These are phyloP conservation scores for Populus pruinosa DNA, from an alignment of 345 rosid species.

Conservation along the genomic window DNA sequence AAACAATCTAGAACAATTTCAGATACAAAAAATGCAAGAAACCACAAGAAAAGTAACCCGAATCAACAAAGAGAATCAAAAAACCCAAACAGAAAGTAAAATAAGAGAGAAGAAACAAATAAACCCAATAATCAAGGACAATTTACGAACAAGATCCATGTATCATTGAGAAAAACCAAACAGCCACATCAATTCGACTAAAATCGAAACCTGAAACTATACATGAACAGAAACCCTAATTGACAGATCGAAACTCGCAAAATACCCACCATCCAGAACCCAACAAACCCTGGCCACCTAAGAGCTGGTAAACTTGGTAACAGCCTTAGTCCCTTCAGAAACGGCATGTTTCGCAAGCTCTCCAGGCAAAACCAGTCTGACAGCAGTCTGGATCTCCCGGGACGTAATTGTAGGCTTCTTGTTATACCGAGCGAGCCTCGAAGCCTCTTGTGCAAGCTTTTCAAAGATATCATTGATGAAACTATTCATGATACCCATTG, in stretches of 20 bases:
- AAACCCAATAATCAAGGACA: not conserved
- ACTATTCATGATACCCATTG: conserved; percentile 29
- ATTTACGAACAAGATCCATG: too few species aligned
- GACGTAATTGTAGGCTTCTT: conserved; percentile 29
- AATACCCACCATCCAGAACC: not conserved
- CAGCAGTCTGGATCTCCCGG: conserved; percentile 29
- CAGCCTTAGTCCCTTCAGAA: conserved; percentile 26
- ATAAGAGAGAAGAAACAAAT: not conserved
- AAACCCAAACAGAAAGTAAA: not conserved
- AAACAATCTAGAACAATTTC: not conserved
- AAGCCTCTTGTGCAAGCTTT: conserved; percentile 21
- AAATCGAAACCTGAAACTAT: not conserved
- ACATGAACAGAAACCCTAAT: not conserved
- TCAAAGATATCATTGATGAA: conserved; percentile 28
- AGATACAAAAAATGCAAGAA: not conserved
- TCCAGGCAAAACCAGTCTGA: conserved; percentile 16
- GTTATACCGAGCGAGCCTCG: conserved; percentile 22
- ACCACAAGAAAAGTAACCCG: not conserved
- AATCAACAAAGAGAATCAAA: not conserved
- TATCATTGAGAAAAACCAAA: not conserved
- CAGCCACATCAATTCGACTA: not conserved
- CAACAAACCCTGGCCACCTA: conserved; percentile 3
- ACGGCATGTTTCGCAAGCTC: conserved; percentile 29
- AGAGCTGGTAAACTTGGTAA: conserved; percentile 30
- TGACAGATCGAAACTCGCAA: not conserved